These are phyloP conservation scores for Inga leiocalycina DNA, from an alignment of 306 rosid species.

Conservation along the genomic window DNA sequence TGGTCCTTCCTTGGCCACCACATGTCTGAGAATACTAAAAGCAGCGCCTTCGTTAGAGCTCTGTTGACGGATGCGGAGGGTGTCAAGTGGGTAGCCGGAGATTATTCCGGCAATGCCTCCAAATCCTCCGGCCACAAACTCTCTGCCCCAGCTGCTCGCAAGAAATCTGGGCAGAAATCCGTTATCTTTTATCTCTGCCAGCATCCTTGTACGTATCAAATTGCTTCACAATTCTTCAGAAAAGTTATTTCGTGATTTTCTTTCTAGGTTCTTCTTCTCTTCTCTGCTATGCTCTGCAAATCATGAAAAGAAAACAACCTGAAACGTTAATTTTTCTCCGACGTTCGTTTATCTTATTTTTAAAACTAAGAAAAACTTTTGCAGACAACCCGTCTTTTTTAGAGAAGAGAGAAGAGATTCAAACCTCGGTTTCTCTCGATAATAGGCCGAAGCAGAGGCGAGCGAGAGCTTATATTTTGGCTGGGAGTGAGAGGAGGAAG, in stretches of 20 bases:
- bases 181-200: conserved; percentile 30
- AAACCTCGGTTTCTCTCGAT: background rate
- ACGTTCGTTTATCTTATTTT: background rate
- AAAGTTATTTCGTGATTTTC: background rate
- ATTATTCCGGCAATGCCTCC: conserved; percentile 88
- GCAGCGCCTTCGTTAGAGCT: conserved; percentile 59
- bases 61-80: conserved; percentile 72
- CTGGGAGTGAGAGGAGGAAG: background rate
- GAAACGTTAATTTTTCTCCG: background rate
- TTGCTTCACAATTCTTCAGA: background rate
- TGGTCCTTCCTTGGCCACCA: conserved; percentile 62
- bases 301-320: background rate
- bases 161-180: conserved; percentile 84
- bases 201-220: conserved; percentile 21
- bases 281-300: background rate
- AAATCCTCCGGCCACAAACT: conserved; percentile 87
- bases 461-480: background rate
- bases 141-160: conserved; percentile 77
- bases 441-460: background rate
- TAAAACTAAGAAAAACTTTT: background rate
- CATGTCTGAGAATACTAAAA: conserved; percentile 49
- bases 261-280: background rate
- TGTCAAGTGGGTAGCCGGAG: conserved; percentile 87
- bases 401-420: background rate
- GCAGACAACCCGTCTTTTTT: background rate